phyloP scores from a whole-genome alignment of 768 basidiomycete species.

The Suillus fuscotomentosus region DNA sequence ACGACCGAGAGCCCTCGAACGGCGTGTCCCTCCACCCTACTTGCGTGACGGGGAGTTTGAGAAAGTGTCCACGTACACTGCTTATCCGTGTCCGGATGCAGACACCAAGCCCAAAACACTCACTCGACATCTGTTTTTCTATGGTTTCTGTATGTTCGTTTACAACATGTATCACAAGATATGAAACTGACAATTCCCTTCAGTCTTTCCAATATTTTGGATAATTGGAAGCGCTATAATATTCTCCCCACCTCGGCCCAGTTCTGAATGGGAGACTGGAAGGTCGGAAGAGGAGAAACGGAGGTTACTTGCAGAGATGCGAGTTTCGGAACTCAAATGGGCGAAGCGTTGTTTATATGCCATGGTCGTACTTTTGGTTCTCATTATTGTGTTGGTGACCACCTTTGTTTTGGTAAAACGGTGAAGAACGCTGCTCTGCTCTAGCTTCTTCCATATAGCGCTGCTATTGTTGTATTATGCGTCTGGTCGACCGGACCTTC shows the following conservation, averaged over 20 bases:
- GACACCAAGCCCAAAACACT: conserved; percentile 51
- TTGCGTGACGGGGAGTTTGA: conserved; percentile 38
- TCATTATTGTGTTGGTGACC: conserved; percentile 32
- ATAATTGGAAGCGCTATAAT: conserved; percentile 56
- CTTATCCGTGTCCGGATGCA: conserved; percentile 19
- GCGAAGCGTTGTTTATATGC: conserved; percentile 56
- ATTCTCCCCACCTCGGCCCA: conserved; percentile 46
- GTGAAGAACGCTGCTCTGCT: conserved; percentile 17
- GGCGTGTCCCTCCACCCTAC: conserved; percentile 40
- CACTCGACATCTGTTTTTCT: conserved; percentile 60
- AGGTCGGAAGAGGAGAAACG: conserved; percentile 52
- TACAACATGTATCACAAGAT: conserved; percentile 4
- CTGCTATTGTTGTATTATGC: not conserved
- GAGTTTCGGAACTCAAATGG: conserved; percentile 53
- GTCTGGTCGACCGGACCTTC: not conserved
- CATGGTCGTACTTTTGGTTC: conserved; percentile 41
- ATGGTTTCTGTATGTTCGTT: conserved; percentile 53
- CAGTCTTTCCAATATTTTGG: conserved; percentile 67
- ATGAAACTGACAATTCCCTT: not conserved
- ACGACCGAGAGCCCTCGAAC: conserved; percentile 22
- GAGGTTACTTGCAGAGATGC: conserved; percentile 45
- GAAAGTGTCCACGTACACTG: conserved; percentile 22
- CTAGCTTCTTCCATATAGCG: not conserved
- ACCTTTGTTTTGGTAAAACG: conserved; percentile 20
- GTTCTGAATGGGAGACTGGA: conserved; percentile 54